These are phyloP conservation scores for Ophiostoma montium DNA, from an alignment of 2,329 filamentous ascomycete genomes.

Conservation along the genomic window DNA sequence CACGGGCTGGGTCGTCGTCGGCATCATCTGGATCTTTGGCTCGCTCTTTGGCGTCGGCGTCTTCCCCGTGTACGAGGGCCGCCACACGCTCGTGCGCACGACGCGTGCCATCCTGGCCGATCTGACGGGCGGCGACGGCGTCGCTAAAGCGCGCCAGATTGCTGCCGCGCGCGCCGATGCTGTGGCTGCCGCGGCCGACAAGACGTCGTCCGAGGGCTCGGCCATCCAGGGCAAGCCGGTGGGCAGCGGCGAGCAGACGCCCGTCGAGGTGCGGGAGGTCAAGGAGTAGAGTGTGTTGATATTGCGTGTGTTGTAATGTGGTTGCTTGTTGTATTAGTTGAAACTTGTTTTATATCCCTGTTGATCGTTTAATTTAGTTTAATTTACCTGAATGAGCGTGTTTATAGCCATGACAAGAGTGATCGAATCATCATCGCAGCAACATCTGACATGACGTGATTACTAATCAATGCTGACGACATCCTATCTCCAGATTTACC, in stretches of 20 bases:
- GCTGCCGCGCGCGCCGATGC: slow-evolving; percentile 13
- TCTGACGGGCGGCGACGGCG: slow-evolving; percentile 32
- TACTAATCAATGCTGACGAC: too few relatives aligned
- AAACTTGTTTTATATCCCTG: too few relatives aligned
- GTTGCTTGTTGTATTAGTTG: neutral
- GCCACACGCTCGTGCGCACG: slow-evolving; percentile 49
- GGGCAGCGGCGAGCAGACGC: neutral
- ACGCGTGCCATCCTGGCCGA: slow-evolving; percentile 48
- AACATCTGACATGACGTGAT: too few relatives aligned
- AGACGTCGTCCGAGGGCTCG: neutral
- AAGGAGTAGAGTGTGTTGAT: neutral
- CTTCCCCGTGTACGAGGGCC: slow-evolving; percentile 69
- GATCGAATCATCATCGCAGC: too few relatives aligned
- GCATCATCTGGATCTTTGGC: slow-evolving; percentile 68
- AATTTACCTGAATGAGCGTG: too few relatives aligned
- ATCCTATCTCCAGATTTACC: too few relatives aligned
- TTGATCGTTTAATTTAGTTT: too few relatives aligned
- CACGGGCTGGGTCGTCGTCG: slow-evolving; percentile 64
- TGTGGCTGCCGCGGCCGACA: neutral
- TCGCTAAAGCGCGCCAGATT: slow-evolving; percentile 8
- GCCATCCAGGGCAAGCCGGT: neutral
- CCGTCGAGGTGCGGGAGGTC: neutral
- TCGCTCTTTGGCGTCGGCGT: slow-evolving; percentile 60
- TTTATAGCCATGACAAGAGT: too few relatives aligned
- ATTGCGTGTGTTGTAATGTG: neutral